phyloP scores from a whole-genome alignment of 148 eudicot genomes.

The Dysphania ambrosioides region DNA sequence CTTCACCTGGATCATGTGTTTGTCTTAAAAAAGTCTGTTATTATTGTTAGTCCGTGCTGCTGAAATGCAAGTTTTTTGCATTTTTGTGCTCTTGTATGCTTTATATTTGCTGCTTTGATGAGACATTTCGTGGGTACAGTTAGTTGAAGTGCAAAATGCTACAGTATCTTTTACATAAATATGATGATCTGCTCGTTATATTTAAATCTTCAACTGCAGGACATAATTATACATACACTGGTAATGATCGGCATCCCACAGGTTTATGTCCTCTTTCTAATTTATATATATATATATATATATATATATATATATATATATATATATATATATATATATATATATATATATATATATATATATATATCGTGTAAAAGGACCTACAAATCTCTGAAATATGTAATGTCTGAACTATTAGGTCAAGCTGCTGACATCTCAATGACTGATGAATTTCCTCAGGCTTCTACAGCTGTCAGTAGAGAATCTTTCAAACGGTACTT shows the following conservation, averaged over 20 bases:
- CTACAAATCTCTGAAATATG: not conserved
- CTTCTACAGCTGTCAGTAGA: conserved; percentile 8
- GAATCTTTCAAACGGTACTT: conserved; percentile 20
- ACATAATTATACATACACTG: not conserved
- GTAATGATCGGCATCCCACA: not conserved
- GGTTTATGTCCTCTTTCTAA: not conserved
- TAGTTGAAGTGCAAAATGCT: not conserved
- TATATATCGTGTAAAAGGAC: not conserved
- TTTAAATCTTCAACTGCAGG: not conserved
- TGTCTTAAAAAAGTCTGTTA: too few species aligned
- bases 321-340: not conserved
- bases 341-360: not conserved
- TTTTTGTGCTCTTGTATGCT: not conserved
- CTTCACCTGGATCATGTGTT: not conserved
- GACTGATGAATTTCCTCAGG: not conserved
- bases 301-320: not conserved
- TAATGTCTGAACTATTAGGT: conserved; percentile 16
- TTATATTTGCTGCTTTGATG: not conserved
- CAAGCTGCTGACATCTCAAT: conserved; percentile 1
- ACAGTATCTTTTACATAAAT: not conserved
- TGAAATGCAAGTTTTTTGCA: not conserved
- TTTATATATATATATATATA: not conserved
- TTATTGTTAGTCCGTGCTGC: too few species aligned
- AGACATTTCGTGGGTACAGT: not conserved
- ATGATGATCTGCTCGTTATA: not conserved